Conservation (phyloP, 768 basidiomycete species). For the Cystobasidium onofrii region DNA sequence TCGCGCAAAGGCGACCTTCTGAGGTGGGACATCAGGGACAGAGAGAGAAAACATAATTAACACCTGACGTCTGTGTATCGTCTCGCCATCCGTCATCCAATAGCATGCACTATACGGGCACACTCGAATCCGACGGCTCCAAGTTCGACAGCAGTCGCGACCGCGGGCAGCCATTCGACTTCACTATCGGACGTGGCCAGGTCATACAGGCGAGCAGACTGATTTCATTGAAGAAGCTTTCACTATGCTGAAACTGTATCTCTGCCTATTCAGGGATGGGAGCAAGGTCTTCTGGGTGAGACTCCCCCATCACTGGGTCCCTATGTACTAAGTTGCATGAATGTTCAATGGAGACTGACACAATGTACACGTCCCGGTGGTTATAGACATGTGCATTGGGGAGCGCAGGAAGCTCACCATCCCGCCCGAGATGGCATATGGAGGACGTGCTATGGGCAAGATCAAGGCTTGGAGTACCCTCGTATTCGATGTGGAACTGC, state of each 20-base stretch:
- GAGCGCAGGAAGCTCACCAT: slow-evolving; percentile 44
- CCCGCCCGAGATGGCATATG: slow-evolving; percentile 19
- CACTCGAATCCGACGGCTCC: slow-evolving; percentile 44
- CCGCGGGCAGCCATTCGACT: slow-evolving; percentile 47
- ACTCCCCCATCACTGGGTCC: too few species aligned
- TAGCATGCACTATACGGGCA: slow-evolving; percentile 45
- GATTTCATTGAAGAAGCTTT: neutral
- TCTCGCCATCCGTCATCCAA: neutral
- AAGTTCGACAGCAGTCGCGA: slow-evolving; percentile 48
- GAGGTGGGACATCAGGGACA: neutral
- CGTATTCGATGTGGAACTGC: slow-evolving; percentile 47
- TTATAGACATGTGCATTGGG: slow-evolving; percentile 45
- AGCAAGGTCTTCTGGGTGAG: slow-evolving; percentile 43
- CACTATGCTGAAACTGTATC: neutral
- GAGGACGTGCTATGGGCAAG: slow-evolving; percentile 46
- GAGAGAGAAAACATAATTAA: too few species aligned
- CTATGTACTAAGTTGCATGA: too few species aligned
- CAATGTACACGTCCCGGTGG: neutral
- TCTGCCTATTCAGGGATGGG: slow-evolving; percentile 44
- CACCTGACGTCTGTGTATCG: too few species aligned
- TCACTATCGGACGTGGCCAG: slow-evolving; percentile 40
- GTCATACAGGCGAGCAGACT: slow-evolving; percentile 24
- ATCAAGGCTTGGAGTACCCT: slow-evolving; percentile 46
- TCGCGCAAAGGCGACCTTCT: slow-evolving; percentile 33
- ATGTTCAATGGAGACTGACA: neutral